Evolutionary conservation across 1,284 basidiomycete genomes (phyloP), one percentile per base, ranked within the genome.

Genomic region (Calocybe gambosa): DNA sequence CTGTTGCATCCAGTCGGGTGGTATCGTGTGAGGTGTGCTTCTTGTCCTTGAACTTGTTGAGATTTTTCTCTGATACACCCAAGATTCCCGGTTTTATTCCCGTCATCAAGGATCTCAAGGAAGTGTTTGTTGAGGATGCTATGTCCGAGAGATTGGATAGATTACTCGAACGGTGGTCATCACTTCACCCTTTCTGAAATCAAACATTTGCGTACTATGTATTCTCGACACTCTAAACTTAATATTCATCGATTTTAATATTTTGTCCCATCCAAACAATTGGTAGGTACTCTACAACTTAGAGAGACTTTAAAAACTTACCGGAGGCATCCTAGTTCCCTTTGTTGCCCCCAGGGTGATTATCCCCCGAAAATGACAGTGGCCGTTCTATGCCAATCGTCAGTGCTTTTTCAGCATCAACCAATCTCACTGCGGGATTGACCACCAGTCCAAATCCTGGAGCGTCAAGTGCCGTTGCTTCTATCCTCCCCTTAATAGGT

Each of bases 381-480:
- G 45, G 44, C 39, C 46, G 45, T 31, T 50, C 53, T 8, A 46
- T 47, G 15, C 41, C 37, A 0, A 47, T 39, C 9, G 49, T 45
- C 29, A 57, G 41, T 26, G 53, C 31, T 20, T 41, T 50, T 9
- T 57, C 50, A 34, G 54, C 49, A 23, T 53, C 50, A 5, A 58
- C 37, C 33, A 59, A 31, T 13, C 41, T 50, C n/a, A 67, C 66
- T 3, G 62, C 55, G 2, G 73, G 70, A 58, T 76, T 76, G 50
- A 76, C 61, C 36, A 63, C 62, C 46, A 76, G 61, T 1, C 73
- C 73, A 56, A 74, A 76, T 20, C 73, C 73, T n/a, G 71, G 70
- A 19, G 58, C 66, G 50, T 69, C 66, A 18, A 57, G 50, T 33
- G 54, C 57, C 7, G 57, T 55, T 4, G 71, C 62, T 46, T 71